These are phyloP conservation scores for Mucor circinelloides DNA, from an alignment of 371 early-diverging fungal species.

Conservation along the genomic window DNA sequence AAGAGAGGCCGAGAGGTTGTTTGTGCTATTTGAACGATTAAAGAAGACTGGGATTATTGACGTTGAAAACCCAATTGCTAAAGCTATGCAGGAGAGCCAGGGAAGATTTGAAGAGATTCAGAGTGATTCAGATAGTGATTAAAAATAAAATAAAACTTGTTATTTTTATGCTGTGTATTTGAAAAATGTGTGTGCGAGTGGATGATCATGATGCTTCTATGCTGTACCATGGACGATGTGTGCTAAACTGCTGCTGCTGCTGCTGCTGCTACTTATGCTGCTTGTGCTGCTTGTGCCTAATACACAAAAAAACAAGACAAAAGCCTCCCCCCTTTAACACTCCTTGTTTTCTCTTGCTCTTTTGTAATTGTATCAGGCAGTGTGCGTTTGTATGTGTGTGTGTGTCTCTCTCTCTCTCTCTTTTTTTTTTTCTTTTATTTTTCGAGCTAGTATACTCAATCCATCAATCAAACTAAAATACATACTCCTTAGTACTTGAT, in stretches of 20 bases:
- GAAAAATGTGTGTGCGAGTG: background rate
- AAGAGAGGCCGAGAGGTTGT: slow-evolving; percentile 87
- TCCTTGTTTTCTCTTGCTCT: background rate
- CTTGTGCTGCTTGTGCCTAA: background rate
- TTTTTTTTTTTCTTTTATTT: background rate
- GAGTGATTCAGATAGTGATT: slow-evolving; percentile 15
- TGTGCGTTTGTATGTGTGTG: background rate
- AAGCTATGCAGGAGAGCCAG: slow-evolving; percentile 48
- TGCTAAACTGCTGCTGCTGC: background rate
- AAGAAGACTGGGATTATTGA: slow-evolving; percentile 89
- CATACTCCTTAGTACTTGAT: slow-evolving; percentile 3
- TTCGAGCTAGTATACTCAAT: background rate
- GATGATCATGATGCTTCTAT: background rate
- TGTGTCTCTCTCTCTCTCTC: background rate
- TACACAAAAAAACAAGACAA: background rate
- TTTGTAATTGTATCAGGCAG: background rate
- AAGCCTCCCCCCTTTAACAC: background rate
- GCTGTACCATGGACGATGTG: background rate
- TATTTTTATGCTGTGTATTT: background rate
- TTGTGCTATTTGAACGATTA: slow-evolving; percentile 91
- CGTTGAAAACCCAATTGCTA: slow-evolving; percentile 67
- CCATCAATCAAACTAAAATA: background rate
- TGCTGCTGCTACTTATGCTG: background rate
- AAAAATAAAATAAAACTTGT: background rate
- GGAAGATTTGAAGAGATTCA: slow-evolving; percentile 37